These are phyloP conservation scores for Jasminum sambac DNA, from an alignment of 257 asterid genomes.

Conservation along the genomic window DNA sequence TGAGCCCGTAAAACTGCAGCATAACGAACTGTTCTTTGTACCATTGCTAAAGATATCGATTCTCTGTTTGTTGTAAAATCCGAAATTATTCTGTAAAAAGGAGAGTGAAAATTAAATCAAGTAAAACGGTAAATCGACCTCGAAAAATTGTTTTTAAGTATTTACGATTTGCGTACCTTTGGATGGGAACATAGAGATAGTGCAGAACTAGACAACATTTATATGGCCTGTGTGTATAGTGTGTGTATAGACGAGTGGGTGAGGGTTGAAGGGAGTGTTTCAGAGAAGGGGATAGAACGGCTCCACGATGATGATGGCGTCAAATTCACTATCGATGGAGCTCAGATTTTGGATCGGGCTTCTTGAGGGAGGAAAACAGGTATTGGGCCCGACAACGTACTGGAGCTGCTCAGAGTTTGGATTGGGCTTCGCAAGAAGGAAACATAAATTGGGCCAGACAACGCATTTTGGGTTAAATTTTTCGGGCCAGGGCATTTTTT, in stretches of 20 bases:
- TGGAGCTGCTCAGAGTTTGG: too few relatives aligned
- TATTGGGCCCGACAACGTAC: too few relatives aligned
- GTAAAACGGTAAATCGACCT: neutral
- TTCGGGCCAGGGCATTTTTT: too few relatives aligned
- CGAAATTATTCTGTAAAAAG: constrained; percentile 38
- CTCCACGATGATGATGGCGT: constrained; percentile 28
- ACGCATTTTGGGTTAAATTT: too few relatives aligned
- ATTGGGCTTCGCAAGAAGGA: too few relatives aligned
- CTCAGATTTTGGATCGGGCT: too few relatives aligned
- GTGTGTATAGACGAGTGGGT: constrained; percentile 11
- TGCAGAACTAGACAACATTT: constrained; percentile 60
- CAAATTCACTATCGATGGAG: neutral
- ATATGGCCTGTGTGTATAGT: neutral
- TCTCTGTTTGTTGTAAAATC: constrained; percentile 24
- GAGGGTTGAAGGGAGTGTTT: neutral
- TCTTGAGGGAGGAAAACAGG: too few relatives aligned
- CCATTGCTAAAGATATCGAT: constrained; percentile 23
- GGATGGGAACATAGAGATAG: constrained; percentile 50
- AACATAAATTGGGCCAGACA: too few relatives aligned
- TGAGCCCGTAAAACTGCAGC: constrained; percentile 30
- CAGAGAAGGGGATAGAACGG: constrained; percentile 38
- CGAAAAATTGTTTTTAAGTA: neutral
- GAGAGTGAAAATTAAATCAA: neutral
- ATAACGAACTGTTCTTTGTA: constrained; percentile 27
- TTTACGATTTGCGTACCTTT: constrained; percentile 38